A percentile compares a stretch with the other conserved stretches of the same genome.
Evolutionary conservation across 2,329 filamentous ascomycete species (phyloP).

Genomic region (Myriosclerotinia duriaeana): DNA sequence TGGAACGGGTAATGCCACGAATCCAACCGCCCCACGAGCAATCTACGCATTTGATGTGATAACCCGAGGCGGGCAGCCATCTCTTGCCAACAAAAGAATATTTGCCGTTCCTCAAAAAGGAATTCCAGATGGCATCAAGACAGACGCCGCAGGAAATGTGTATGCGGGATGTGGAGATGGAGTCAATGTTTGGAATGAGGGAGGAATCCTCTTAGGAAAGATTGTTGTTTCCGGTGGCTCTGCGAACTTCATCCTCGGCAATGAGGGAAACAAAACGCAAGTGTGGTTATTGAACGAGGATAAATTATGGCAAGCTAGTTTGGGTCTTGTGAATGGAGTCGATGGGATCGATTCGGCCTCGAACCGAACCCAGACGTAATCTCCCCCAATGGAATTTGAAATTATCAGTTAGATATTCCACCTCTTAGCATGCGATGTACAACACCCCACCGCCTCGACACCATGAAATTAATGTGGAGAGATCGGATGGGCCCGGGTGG

Average conservation of each 20-base stretch:
- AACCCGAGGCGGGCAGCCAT: conserved; percentile 19
- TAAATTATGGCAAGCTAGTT: conserved; percentile 27
- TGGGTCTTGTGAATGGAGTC: neutral
- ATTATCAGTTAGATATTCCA: too few species aligned
- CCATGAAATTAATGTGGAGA: neutral
- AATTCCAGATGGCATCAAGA: conserved; percentile 58
- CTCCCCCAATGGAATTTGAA: too few species aligned
- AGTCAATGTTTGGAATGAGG: conserved; percentile 52
- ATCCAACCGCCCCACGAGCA: conserved; percentile 43
- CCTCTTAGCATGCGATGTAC: too few species aligned
- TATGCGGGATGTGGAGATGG: conserved; percentile 55
- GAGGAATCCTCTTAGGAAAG: conserved; percentile 54
- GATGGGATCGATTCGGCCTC: neutral
- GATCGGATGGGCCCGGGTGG: conserved; percentile 4
- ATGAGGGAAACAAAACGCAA: conserved; percentile 19
- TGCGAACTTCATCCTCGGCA: conserved; percentile 28
- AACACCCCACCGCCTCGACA: neutral
- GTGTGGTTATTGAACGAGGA: conserved; percentile 30
- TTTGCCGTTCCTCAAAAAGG: conserved; percentile 56
- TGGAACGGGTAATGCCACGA: conserved; percentile 42
- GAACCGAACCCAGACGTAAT: too few species aligned
- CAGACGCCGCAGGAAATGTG: conserved; percentile 53
- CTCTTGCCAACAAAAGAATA: conserved; percentile 34
- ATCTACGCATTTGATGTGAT: conserved; percentile 35
- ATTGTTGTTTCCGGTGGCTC: conserved; percentile 43